Conservation (phyloP, 2,329 filamentous ascomycete genomes). For the Orbilia quercus region DNA sequence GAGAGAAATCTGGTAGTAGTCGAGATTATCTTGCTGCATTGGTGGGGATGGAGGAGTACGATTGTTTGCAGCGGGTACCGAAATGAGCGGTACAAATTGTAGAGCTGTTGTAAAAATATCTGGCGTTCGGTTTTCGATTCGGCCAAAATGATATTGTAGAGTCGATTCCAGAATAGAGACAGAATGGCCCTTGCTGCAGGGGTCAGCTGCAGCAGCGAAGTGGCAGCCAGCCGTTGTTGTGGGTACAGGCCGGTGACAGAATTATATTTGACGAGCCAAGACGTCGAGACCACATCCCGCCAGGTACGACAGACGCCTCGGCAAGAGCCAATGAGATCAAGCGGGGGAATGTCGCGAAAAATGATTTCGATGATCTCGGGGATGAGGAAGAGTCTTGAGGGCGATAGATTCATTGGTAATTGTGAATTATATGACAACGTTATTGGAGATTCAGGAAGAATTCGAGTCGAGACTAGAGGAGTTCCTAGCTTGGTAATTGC, state of each 20-base stretch:
- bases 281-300: slow-evolving; percentile 15
- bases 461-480: no score
- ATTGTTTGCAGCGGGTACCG: slow-evolving; percentile 11
- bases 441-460: no score
- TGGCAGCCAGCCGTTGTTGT: neutral
- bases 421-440: no score
- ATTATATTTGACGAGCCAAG: slow-evolving; percentile 28
- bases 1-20: slow-evolving; percentile 9
- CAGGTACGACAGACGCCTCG: slow-evolving; percentile 19
- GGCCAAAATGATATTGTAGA: neutral
- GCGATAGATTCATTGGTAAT: neutral
- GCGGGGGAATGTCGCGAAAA: slow-evolving; percentile 2
- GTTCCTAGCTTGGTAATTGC: no score
- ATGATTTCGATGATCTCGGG: slow-evolving; percentile 27
- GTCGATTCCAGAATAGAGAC: slow-evolving; percentile 17
- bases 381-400: slow-evolving; percentile 10
- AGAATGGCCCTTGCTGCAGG: slow-evolving; percentile 7
- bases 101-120: neutral
- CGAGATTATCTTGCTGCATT: neutral
- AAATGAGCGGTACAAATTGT: slow-evolving; percentile 18
- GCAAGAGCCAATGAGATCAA: slow-evolving; percentile 26
- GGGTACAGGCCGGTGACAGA: slow-evolving; percentile 12
- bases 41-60: slow-evolving; percentile 10
- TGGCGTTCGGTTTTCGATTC: neutral
- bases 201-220: slow-evolving; percentile 16